Conservation (phyloP, 2,329 filamentous ascomycete genomes). For the Aspergillus sp. region DNA sequence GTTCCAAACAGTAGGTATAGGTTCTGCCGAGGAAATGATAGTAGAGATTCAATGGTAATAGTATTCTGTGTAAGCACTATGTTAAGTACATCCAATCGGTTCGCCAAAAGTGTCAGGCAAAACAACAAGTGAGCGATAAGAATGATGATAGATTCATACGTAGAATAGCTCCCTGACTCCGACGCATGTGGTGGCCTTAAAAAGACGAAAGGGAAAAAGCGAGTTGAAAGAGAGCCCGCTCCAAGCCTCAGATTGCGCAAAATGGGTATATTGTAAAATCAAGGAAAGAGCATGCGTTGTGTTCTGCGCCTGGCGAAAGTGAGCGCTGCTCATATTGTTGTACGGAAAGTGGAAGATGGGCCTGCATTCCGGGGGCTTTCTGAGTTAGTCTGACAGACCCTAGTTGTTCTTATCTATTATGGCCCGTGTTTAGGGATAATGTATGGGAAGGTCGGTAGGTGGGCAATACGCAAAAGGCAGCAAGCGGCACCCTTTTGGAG, state of each 20-base stretch:
- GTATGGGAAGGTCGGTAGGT: not conserved
- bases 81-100: no score
- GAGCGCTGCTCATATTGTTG: not conserved
- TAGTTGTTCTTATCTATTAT: not conserved
- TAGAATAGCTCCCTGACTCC: not conserved
- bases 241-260: not conserved
- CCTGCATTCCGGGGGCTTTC: conserved; percentile 12
- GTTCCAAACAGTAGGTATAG: no score
- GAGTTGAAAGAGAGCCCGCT: not conserved
- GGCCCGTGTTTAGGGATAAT: not conserved
- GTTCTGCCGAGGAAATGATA: no score
- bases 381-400: conserved; percentile 1
- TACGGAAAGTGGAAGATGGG: conserved; percentile 3
- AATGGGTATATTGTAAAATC: not conserved
- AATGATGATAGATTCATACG: no score
- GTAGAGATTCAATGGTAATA: no score
- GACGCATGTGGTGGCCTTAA: not conserved
- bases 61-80: no score
- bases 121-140: no score
- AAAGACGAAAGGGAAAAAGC: not conserved
- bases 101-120: no score
- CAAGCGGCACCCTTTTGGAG: no score
- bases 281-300: not conserved
- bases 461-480: no score
- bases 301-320: conserved; percentile 7